Evolutionary conservation across 2,329 filamentous ascomycete genomes (phyloP).

Genomic region (Rosellinia necatrix): DNA sequence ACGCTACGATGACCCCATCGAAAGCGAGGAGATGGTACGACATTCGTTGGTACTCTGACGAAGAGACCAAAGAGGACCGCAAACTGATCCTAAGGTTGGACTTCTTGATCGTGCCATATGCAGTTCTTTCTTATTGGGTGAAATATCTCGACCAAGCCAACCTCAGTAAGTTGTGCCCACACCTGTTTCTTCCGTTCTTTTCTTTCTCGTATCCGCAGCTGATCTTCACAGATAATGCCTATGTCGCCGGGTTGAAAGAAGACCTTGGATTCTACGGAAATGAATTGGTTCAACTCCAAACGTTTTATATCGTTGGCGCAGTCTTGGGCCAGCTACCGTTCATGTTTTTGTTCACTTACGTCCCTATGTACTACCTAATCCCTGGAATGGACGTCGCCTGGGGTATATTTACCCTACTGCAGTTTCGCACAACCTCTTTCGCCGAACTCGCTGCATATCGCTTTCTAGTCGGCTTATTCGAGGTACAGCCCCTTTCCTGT

Average conservation of each 20-base stretch:
- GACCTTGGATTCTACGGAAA: constrained; percentile 33
- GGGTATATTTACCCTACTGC: constrained; percentile 61
- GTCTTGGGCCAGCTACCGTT: constrained; percentile 31
- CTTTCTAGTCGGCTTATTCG: constrained; percentile 60
- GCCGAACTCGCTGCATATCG: constrained; percentile 57
- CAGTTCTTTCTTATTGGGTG: constrained; percentile 59
- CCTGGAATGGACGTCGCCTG: constrained; percentile 58
- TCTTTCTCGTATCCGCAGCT: constrained; percentile 3
- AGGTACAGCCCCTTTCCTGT: constrained; percentile 38
- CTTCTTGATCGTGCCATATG: constrained; percentile 59
- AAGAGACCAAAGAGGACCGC: constrained; percentile 55
- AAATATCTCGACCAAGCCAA: constrained; percentile 62
- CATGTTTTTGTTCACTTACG: constrained; percentile 31
- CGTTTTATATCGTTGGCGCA: constrained; percentile 30
- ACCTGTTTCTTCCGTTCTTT: constrained; percentile 6
- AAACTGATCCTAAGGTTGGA: constrained; percentile 61
- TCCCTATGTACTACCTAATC: constrained; percentile 38
- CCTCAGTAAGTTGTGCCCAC: constrained; percentile 47
- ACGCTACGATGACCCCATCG: constrained; percentile 6
- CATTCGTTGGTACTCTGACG: constrained; percentile 53
- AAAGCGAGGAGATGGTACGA: constrained; percentile 42
- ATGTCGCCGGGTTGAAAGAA: constrained; percentile 32
- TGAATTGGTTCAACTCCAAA: constrained; percentile 33
- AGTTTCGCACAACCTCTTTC: constrained; percentile 54
- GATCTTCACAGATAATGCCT: constrained; percentile 32